Evolutionary conservation across 768 basidiomycete genomes (phyloP), one percentile per base, ranked within the genome.

Genomic region (Psilocybe azurescens): DNA sequence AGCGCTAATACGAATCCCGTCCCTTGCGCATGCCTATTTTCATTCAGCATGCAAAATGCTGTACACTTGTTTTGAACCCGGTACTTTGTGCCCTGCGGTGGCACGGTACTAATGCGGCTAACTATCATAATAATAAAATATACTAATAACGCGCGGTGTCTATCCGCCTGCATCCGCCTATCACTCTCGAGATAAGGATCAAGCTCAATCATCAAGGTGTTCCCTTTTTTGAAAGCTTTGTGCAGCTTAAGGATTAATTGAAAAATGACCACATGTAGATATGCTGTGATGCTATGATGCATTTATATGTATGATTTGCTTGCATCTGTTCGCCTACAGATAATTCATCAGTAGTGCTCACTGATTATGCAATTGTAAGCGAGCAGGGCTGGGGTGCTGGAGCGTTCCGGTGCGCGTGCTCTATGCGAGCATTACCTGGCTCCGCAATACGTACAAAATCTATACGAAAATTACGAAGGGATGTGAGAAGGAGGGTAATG

Each of bases 181-280:
- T 54, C n/a, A 28, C 41, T 18, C 18, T 46, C 58, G 29, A 13
- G 18, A 52, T 53, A 29, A 30, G 29, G 51, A 32, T 46, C 32
- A 33, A 33, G 3, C 28, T n/a, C 36, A 16, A 24, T 18, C 41
- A 44, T 44, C 41, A 44, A 16, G 2, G 41, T 16, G 14, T 44
- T 44, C 5, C 41, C 41, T 44, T 44, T 14, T 13, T 44, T 13
- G 14, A 20, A 14, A 33, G 16, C 46, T 33, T 60, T 48, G 46
- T 60, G 53, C 59, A 60, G 53, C 53, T 29, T 60, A 54, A 46
- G 59, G 59, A 24, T 39, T 47, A 60, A 60, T 54, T 41, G n/a
- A 33, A 54, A 44, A 44, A 8, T 44, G 14, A 44, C 8, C 7
- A 1, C n/a, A 16, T 44, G 41, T 10, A 14, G 7, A 9, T 11